Percentiles rank a stretch among this genome's conserved stretches.
Conservation (phyloP, 2,329 filamentous ascomycete species). For the Cladosporium sp. region DNA sequence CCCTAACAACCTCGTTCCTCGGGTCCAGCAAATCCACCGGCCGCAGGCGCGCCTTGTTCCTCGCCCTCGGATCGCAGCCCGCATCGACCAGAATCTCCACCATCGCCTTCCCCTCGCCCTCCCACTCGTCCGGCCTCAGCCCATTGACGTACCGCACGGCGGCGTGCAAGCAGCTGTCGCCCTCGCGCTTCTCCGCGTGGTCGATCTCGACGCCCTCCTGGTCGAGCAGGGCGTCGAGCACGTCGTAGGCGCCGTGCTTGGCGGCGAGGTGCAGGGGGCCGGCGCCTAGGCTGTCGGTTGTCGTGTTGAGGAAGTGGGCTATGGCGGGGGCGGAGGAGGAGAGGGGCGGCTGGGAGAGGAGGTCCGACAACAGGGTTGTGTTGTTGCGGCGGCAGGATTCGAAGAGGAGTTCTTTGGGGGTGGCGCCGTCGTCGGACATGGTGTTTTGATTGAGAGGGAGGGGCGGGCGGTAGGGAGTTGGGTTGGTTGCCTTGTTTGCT, state of each 20-base stretch:
- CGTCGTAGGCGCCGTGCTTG: conserved; percentile 74
- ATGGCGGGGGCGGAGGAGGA: conserved; percentile 52
- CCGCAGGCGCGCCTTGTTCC: conserved; percentile 68
- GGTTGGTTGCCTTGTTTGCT: neutral
- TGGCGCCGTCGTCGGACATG: conserved; percentile 62
- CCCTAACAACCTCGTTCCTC: conserved; percentile 54
- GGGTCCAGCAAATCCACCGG: conserved; percentile 69
- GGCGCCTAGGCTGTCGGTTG: conserved; percentile 79
- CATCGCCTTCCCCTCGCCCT: conserved; percentile 55
- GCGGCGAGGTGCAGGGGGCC: conserved; percentile 87
- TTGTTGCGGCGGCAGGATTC: conserved; percentile 94
- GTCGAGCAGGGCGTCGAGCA: conserved; percentile 76
- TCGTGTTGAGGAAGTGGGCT: conserved; percentile 74
- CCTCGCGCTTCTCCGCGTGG: conserved; percentile 62
- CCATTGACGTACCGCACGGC: conserved; percentile 71
- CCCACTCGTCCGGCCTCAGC: conserved; percentile 56
- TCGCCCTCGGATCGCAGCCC: conserved; percentile 57
- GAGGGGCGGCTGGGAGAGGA: conserved; percentile 51
- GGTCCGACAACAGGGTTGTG: conserved; percentile 70
- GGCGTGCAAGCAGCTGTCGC: conserved; percentile 73
- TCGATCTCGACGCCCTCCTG: conserved; percentile 82
- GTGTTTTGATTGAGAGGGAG: neutral
- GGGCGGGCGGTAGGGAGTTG: neutral
- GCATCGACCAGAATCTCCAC: conserved; percentile 79
- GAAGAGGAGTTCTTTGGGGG: conserved; percentile 75